Conservation (phyloP, 495 filamentous ascomycete species). For the Hapsidospora chrysogenum region DNA sequence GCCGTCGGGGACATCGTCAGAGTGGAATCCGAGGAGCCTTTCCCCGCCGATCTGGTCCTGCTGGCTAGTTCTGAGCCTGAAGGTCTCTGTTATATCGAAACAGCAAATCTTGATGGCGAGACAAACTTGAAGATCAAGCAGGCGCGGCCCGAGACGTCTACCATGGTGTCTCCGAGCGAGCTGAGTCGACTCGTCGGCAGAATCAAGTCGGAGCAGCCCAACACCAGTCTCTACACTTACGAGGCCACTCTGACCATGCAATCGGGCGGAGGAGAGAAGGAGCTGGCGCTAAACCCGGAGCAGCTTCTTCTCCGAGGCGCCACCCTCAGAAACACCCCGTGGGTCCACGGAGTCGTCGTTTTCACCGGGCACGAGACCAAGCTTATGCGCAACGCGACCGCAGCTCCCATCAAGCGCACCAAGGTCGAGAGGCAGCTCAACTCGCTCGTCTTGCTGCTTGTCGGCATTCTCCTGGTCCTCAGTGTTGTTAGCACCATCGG, state of each 20-base stretch:
- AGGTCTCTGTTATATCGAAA: conserved; percentile 97
- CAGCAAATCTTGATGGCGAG: conserved; percentile 93
- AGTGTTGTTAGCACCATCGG: conserved; percentile 83
- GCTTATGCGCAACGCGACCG: conserved; percentile 96
- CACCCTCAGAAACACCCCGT: conserved; percentile 89
- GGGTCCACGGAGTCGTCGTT: conserved; percentile 92
- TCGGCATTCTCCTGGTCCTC: conserved; percentile 65
- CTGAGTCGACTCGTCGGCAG: conserved; percentile 75
- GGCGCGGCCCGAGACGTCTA: conserved; percentile 82
- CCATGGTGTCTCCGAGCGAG: conserved; percentile 73
- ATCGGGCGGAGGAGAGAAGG: conserved; percentile 88
- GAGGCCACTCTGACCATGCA: conserved; percentile 92
- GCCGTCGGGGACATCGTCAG: conserved; percentile 86
- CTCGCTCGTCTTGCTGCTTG: conserved; percentile 76
- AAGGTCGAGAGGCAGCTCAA: conserved; percentile 90
- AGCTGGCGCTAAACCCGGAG: conserved; percentile 56
- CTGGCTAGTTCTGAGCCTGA: conserved; percentile 93
- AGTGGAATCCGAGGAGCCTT: conserved; percentile 90
- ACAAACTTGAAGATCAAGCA: conserved; percentile 99
- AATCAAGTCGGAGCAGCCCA: conserved; percentile 89
- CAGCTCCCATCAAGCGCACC: conserved; percentile 92
- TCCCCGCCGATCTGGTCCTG: conserved; percentile 86
- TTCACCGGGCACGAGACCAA: conserved; percentile 99
- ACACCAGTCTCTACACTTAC: conserved; percentile 97
- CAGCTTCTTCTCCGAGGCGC: conserved; percentile 75